phyloP scores from a whole-genome alignment of 2,329 filamentous ascomycete genomes.

The Claviceps sorghi region DNA sequence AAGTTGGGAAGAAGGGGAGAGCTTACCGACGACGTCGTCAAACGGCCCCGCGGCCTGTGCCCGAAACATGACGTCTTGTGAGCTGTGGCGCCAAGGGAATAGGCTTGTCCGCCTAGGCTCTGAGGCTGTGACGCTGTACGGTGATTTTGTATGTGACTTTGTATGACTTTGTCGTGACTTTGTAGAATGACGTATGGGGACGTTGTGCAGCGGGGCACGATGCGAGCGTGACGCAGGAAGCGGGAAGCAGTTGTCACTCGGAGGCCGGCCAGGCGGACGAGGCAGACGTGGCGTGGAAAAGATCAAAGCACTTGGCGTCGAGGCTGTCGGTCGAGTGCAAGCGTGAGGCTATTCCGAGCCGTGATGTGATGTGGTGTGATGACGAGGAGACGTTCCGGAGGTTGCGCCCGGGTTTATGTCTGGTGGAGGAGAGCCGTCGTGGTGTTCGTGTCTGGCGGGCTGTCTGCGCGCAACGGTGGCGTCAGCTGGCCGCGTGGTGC shows the following conservation, averaged over 20 bases:
- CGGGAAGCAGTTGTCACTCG: too few relatives aligned
- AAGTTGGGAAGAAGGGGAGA: not conserved
- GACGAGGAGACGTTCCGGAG: too few relatives aligned
- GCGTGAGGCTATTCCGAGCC: not conserved
- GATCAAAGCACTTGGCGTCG: too few relatives aligned
- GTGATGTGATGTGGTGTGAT: not conserved
- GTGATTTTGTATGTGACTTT: too few relatives aligned
- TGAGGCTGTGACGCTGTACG: slow-evolving; percentile 7
- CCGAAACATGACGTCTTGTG: slow-evolving; percentile 38
- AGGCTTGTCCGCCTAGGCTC: not conserved
- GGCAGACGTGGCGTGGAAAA: too few relatives aligned
- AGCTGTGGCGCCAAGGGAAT: not conserved
- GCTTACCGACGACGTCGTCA: slow-evolving; percentile 45
- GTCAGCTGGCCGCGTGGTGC: not conserved
- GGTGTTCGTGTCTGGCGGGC: too few relatives aligned
- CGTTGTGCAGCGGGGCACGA: not conserved
- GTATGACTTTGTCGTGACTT: too few relatives aligned
- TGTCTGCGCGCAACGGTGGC: not conserved
- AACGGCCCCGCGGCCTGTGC: slow-evolving; percentile 42
- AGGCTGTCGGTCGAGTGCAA: not conserved
- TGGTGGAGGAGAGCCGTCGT: not conserved
- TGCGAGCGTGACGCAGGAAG: not conserved
- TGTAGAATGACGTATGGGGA: too few relatives aligned
- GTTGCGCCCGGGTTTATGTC: too few relatives aligned
- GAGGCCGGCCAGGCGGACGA: too few relatives aligned